These are phyloP conservation scores for Takashimella koratensis DNA, from an alignment of 1,284 basidiomycete genomes.

Conservation along the genomic window DNA sequence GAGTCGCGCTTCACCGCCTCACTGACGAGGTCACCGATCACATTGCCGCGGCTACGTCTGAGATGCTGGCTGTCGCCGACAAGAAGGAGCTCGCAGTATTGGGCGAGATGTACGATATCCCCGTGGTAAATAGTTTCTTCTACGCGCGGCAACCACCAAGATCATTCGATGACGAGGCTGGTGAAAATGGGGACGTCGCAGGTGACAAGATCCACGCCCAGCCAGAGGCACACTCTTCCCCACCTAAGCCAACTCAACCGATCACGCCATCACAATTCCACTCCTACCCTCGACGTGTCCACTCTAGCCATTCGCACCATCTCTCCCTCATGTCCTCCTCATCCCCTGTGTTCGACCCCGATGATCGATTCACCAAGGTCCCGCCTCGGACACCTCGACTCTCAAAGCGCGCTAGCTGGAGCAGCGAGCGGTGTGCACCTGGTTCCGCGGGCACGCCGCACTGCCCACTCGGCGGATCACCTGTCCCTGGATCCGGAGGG, in stretches of 20 bases:
- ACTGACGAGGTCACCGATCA: slow-evolving; percentile 40
- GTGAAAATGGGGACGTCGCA: neutral
- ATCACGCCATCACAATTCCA: neutral
- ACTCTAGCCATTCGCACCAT: neutral
- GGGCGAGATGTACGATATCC: slow-evolving; percentile 46
- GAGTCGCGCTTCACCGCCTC: slow-evolving; percentile 32
- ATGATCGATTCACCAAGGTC: slow-evolving; percentile 39
- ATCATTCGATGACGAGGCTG: neutral
- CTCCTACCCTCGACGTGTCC: neutral
- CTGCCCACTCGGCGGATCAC: no score
- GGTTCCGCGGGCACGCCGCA: neutral
- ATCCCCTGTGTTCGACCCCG: slow-evolving; percentile 1
- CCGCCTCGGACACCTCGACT: slow-evolving; percentile 32
- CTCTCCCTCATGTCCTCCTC: neutral
- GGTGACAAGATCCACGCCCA: neutral
- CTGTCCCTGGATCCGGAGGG: no score
- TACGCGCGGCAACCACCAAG: slow-evolving; percentile 7
- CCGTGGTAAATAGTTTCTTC: slow-evolving; percentile 22
- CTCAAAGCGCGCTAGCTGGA: slow-evolving; percentile 27
- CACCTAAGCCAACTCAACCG: neutral
- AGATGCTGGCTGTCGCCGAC: slow-evolving; percentile 32
- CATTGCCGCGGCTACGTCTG: slow-evolving; percentile 34
- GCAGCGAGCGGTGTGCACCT: slow-evolving; percentile 7
- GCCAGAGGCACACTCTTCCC: neutral
- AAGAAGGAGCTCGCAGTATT: slow-evolving; percentile 30